Conservation (phyloP, 352 stramenopile genomes). For the Albugo candida region DNA sequence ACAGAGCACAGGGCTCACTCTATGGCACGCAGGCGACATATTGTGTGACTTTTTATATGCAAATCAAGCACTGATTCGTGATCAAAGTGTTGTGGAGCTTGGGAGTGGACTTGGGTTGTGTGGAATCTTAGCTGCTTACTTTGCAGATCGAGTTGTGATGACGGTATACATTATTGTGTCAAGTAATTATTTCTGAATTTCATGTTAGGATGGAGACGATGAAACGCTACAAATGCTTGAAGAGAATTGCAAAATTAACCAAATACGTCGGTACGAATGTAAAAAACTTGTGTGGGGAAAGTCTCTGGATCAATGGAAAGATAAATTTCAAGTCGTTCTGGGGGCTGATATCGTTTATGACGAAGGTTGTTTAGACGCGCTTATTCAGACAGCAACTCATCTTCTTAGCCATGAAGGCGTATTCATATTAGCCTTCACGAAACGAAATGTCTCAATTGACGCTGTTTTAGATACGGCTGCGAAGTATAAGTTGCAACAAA, state of each 20-base stretch:
- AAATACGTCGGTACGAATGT: slow-evolving; percentile 18
- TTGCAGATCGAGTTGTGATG: slow-evolving; percentile 32
- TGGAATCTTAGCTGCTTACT: slow-evolving; percentile 31
- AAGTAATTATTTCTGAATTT: background rate
- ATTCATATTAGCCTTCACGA: slow-evolving; percentile 41
- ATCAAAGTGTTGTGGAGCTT: slow-evolving; percentile 24
- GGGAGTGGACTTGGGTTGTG: slow-evolving; percentile 36
- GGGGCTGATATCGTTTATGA: slow-evolving; percentile 51
- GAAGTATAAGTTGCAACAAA: slow-evolving; percentile 39
- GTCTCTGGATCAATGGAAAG: slow-evolving; percentile 16
- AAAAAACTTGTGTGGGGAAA: slow-evolving; percentile 29
- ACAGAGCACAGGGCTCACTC: slow-evolving; percentile 34
- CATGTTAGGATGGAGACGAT: slow-evolving; percentile 22
- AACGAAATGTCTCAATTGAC: slow-evolving; percentile 45
- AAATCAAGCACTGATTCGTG: slow-evolving; percentile 14
- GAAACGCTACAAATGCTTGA: slow-evolving; percentile 23
- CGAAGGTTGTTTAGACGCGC: slow-evolving; percentile 26
- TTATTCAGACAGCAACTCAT: slow-evolving; percentile 25
- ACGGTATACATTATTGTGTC: slow-evolving; percentile 9
- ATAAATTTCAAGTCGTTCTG: slow-evolving; percentile 32
- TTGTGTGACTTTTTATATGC: slow-evolving; percentile 35
- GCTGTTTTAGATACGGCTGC: slow-evolving; percentile 31
- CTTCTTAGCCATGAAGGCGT: slow-evolving; percentile 21
- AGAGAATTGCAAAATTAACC: slow-evolving; percentile 34
- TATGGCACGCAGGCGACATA: slow-evolving; percentile 41